These are phyloP conservation scores for Chaetomium tenue DNA, from an alignment of 495 filamentous ascomycete genomes.

Conservation along the genomic window DNA sequence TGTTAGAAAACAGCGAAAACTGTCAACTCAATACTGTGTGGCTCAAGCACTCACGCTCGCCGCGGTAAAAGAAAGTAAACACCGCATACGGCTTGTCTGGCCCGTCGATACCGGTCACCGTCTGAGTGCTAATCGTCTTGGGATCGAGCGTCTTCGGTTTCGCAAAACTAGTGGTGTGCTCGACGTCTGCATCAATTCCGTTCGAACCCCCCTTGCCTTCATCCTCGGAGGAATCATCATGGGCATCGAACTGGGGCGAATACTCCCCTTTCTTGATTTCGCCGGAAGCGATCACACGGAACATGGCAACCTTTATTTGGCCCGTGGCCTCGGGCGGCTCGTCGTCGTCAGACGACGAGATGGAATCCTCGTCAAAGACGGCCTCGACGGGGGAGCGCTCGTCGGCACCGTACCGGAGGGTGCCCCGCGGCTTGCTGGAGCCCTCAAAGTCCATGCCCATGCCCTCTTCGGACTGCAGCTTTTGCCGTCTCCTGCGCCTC, in stretches of 20 bases:
- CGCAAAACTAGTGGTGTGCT: conserved; percentile 98
- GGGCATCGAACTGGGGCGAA: conserved; percentile 94
- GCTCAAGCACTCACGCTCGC: conserved; percentile 69
- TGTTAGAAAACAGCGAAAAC: conserved; percentile 19
- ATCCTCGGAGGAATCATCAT: conserved; percentile 81
- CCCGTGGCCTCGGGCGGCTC: conserved; percentile 90
- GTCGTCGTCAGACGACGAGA: conserved; percentile 76
- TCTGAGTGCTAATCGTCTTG: conserved; percentile 96
- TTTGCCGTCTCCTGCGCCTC: conserved; percentile 71
- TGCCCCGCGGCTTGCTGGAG: conserved; percentile 42
- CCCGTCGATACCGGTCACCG: conserved; percentile 95
- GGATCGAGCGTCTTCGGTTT: conserved; percentile 96
- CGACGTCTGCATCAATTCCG: conserved; percentile 64
- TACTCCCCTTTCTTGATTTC: conserved; percentile 98
- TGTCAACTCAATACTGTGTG: background rate
- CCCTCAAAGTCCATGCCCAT: conserved; percentile 53
- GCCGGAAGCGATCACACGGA: conserved; percentile 90
- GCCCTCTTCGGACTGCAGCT: conserved; percentile 47
- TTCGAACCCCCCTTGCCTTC: conserved; percentile 46
- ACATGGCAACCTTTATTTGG: conserved; percentile 97
- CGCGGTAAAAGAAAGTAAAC: conserved; percentile 97
- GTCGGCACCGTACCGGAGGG: conserved; percentile 76
- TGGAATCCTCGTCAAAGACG: conserved; percentile 68
- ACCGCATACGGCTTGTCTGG: conserved; percentile 93
- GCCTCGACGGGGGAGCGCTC: conserved; percentile 69